A percentile compares a stretch with the other conserved stretches of the same genome.
phyloP scores from a whole-genome alignment of 2,329 filamentous ascomycete species.

The Aspergillus glaucus region DNA sequence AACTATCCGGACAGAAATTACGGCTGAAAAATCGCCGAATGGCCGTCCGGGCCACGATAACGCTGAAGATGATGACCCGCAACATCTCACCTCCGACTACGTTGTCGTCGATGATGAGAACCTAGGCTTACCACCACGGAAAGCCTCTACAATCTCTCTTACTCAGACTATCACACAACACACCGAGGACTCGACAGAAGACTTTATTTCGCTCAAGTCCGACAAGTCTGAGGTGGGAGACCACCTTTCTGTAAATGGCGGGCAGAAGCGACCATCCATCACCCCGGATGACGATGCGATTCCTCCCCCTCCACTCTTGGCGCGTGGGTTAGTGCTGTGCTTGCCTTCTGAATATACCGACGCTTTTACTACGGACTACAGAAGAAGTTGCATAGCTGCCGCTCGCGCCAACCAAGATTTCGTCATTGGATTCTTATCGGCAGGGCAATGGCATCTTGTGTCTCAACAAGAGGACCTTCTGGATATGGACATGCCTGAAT shows the following conservation, averaged over 20 bases:
- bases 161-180: conserved; percentile 35
- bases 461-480: conserved; percentile 24
- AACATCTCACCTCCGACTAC: conserved; percentile 20
- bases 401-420: conserved; percentile 37
- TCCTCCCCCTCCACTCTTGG: conserved; percentile 28
- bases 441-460: conserved; percentile 30
- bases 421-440: conserved; percentile 31
- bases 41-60: conserved; percentile 9
- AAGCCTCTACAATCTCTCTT: conserved; percentile 37
- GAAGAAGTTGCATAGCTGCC: conserved; percentile 29
- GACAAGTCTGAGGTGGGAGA: conserved; percentile 7
- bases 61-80: conserved; percentile 9
- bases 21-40: conserved; percentile 17
- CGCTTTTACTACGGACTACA: conserved; percentile 28
- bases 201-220: conserved; percentile 4
- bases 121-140: conserved; percentile 23
- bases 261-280: conserved; percentile 1
- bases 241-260: neutral
- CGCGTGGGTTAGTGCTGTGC: conserved; percentile 31
- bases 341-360: conserved; percentile 26
- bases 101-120: conserved; percentile 10
- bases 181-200: conserved; percentile 23
- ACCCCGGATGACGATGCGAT: conserved; percentile 16
- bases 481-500: conserved; percentile 12
- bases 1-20: conserved; percentile 38